These are phyloP conservation scores for Talaromyces liani DNA, from an alignment of 495 filamentous ascomycete genomes.

Conservation along the genomic window DNA sequence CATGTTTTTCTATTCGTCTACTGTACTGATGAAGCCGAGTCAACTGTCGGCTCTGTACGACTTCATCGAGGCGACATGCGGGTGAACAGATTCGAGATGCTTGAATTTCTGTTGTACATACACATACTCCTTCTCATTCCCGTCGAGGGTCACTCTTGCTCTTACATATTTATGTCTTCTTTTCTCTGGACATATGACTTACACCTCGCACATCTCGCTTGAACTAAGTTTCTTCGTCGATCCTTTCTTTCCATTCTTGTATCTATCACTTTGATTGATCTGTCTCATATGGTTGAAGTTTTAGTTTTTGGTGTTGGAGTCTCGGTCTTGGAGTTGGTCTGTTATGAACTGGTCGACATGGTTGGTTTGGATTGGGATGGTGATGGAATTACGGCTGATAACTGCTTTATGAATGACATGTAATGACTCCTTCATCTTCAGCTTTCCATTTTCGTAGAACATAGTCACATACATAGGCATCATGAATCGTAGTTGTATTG, in stretches of 20 bases:
- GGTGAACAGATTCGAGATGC: background rate
- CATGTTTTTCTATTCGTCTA: background rate
- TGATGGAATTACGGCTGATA: background rate
- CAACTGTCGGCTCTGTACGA: background rate
- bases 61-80: background rate
- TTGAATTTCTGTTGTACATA: background rate
- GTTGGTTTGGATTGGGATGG: background rate
- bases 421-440: background rate
- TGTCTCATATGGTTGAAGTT: background rate
- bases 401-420: conserved; percentile 3
- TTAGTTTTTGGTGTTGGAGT: background rate
- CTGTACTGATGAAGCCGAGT: background rate
- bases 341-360: background rate
- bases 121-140: background rate
- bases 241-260: background rate
- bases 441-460: background rate
- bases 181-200: background rate
- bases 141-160: background rate
- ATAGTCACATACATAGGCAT: background rate
- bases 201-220: background rate
- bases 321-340: background rate
- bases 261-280: background rate
- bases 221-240: background rate
- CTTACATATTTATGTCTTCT: background rate
- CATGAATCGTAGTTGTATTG: background rate